Base-by-base conservation (phyloP, 768 basidiomycete genomes). In the Macrocybe gigantea region DNA sequence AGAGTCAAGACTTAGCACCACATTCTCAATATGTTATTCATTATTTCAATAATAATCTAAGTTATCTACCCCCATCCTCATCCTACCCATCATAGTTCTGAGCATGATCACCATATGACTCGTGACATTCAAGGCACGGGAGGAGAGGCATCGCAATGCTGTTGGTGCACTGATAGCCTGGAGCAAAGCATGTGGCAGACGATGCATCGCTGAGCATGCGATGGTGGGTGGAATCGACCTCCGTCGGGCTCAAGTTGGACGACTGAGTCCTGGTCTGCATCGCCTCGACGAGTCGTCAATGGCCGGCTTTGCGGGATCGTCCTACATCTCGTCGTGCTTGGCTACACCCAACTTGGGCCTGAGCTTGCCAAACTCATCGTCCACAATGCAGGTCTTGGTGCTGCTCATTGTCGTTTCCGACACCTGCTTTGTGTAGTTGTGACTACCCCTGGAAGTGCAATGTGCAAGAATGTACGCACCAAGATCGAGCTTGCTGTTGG, bases 311-410 rank as follows among this genome's bases (percentile, higher is more conserved):
- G 38, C 35, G 22, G 39, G 45, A 12, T 41, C 45, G 29, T 49
- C 44, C 33, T 49, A 51, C 47, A 49, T 44, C 53, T 49, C 57
- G 41, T 56, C 58, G 22, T 41, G 32, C 1, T 37, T 48, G 6
- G 41, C 11, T 37, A 32, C 46, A 33, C 56, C 59, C 44, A 43
- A 50, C 9, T 48, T 35, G 7, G 47, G 57, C 22, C n/a, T 22
- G 22, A 22, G 22, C 22, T 2, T 4, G 4, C 22, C 22, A 22
- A 22, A 22, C 22, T 22, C 22, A 4, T 22, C 22, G 22, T 22
- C 22, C 1, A 22, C 71, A 60, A 46, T 75, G 60, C 45, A 67
- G 64, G 48, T 77, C 73, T 44, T 71, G 71, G 15, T 57, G 55
- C 46, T 54, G 59, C 35, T 63, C 60, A 41, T 56, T 60, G 12